Evolutionary conservation across 257 asterid species (phyloP).

Genomic region (Nicotiana otophora): DNA sequence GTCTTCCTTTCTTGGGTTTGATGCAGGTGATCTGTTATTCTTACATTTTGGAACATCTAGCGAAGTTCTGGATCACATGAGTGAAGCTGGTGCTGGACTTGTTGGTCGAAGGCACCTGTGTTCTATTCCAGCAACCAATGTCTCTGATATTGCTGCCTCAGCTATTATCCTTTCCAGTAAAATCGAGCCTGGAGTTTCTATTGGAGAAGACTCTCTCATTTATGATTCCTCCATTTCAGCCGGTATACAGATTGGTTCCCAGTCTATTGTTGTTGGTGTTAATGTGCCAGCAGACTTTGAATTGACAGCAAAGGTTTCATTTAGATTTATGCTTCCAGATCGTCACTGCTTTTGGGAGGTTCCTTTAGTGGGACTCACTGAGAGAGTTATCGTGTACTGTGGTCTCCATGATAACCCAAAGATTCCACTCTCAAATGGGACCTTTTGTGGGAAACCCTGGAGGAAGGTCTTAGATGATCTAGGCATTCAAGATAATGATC

Average conservation of each 20-base stretch:
- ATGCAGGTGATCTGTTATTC: slow-evolving; percentile 76
- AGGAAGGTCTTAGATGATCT: slow-evolving; percentile 66
- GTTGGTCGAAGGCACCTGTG: slow-evolving; percentile 94
- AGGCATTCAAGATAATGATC: slow-evolving; percentile 60
- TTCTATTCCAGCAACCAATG: slow-evolving; percentile 86
- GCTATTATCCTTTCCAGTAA: slow-evolving; percentile 80
- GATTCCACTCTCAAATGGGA: slow-evolving; percentile 51
- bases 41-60: slow-evolving; percentile 96
- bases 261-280: slow-evolving; percentile 77
- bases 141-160: slow-evolving; percentile 84
- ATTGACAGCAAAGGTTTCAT: slow-evolving; percentile 25
- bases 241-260: slow-evolving; percentile 85
- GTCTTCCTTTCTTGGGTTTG: slow-evolving; percentile 10
- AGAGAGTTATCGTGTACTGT: slow-evolving; percentile 75
- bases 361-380: slow-evolving; percentile 61
- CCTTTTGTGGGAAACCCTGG: slow-evolving; percentile 98
- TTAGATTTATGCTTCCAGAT: slow-evolving; percentile 84
- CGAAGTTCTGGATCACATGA: slow-evolving; percentile 94
- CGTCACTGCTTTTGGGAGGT: slow-evolving; percentile 99
- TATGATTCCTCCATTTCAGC: slow-evolving; percentile 74
- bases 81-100: slow-evolving; percentile 67
- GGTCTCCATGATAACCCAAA: slow-evolving; percentile 97
- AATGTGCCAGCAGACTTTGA: slow-evolving; percentile 41
- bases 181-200: slow-evolving; percentile 75
- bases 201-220: slow-evolving; percentile 86